Evolutionary conservation across 176 grass and related monocot genomes (phyloP), one percentile per base, ranked within the genome.

Genomic region (Carex scoparia): DNA sequence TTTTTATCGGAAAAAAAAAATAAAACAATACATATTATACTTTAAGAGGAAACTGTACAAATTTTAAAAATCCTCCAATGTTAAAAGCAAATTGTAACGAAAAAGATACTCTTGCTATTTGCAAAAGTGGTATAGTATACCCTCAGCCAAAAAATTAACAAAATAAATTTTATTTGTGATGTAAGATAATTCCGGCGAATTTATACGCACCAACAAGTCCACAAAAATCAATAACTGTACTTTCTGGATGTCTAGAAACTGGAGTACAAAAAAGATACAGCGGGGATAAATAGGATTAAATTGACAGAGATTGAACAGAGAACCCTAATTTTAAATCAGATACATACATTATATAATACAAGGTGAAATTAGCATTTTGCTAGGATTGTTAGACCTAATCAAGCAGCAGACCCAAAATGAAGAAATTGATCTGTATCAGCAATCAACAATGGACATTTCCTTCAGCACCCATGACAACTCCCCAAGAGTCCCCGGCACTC

Each of bases 401-500:
- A 76, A 54, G 46, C 55, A 15, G 30, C 27, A 53, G 28, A 51
- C n/a, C 42, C 32, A 18, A 77, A 77, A 55, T 70, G 19, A 76
- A 14, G 46, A 15, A 55, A 77, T 76, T 54, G 46, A 67, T 54
- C 49, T 77, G 48, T 56, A 77, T 51, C 73, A 7, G 73, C 49
- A 32, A 77, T 77, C 51, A 77, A 51, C 73, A 55, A 56, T 77
- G 46, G 73, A 77, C 14, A 33, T 46, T 55, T 15, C 49, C 73
- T 18, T 46, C 72, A 51, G 64, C 1, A 5, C 72, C 40, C 64
- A 81, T 84, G 12, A 93, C 84, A 0, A 31, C 80, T 61, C 84
- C 84, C 88, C 88, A 93, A 48, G 67, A 84, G 46, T 93, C 91
- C 2, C 91, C 91, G 0, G 18, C 61, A 4, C 91, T 88, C 91